Base-by-base conservation (phyloP, 768 basidiomycete genomes). In the Lentinula detonsa region DNA sequence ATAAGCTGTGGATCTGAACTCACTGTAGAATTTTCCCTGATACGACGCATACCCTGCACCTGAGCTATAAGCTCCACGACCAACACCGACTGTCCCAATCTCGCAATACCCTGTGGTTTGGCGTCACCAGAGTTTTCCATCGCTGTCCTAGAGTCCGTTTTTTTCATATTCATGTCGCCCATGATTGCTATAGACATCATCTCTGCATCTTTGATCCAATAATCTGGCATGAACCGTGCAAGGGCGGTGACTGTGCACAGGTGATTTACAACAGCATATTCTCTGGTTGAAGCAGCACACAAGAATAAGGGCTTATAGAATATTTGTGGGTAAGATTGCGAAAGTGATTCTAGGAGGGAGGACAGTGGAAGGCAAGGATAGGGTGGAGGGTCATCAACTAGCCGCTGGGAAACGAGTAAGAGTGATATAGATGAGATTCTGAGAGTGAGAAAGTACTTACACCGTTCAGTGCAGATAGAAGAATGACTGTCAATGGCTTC, bases 271-370 rank as follows among this genome's bases (percentile, higher is more conserved):
- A 88, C 76, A 10, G 80, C 76, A n/a, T 81, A 67, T 59, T 85
- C 85, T 65, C 86, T 87, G 46, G 78, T 76, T 0, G 87, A 84
- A 2, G 83, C 83, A 0, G 90, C 87, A 62, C 87, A 89, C 0
- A 78, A 72, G 66, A 91, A 89, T 7, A 92, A 71, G 0, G 87
- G 86, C 67, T 85, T 88, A 75, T 83, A 91, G 71, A 92, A 90
- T 0, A 85, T 62, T 55, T 80, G 84, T 0, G 88, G 89, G 60
- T 82, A 79, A 15, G 71, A 64, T 49, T 77, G 73, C 1, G 87
- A 83, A 18, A 87, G 64, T 15, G 71, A 71, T 35, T 79, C 74
- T 2, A 91, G 73, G 45, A 91, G 74, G 37, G 75, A 71, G 4
- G 82, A 76, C 0, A 91, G 71, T 1, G 74, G 50, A 42, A 42